These are phyloP conservation scores for Tulasnella sp. DNA, from an alignment of 768 basidiomycete genomes.

Conservation along the genomic window DNA sequence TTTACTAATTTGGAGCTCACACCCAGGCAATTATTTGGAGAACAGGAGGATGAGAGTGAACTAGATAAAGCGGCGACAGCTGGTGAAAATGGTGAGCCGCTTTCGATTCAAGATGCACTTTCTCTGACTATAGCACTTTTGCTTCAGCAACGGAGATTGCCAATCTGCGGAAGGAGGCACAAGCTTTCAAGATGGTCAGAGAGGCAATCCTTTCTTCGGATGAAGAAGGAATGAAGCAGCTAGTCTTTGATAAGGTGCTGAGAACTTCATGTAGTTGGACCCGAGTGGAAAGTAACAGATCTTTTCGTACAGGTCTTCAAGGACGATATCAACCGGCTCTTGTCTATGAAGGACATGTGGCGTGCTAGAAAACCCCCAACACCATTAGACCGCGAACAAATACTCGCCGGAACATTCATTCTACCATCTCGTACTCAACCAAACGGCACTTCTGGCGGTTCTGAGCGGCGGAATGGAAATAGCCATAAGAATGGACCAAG, in stretches of 20 bases:
- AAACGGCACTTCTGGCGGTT: too few relatives aligned
- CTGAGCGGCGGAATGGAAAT: constrained; percentile 19
- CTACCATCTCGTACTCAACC: constrained; percentile 20
- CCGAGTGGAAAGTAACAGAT: neutral
- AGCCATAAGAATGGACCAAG: too few relatives aligned
- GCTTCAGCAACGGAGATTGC: constrained; percentile 74
- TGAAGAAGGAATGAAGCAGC: constrained; percentile 33
- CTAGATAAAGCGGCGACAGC: constrained; percentile 84
- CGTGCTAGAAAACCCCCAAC: constrained; percentile 72
- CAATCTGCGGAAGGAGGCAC: constrained; percentile 75
- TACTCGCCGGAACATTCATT: constrained; percentile 50
- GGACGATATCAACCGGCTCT: constrained; percentile 71
- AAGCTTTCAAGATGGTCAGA: constrained; percentile 75
- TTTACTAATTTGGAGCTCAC: neutral
- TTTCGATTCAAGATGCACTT: neutral
- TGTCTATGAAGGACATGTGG: constrained; percentile 98
- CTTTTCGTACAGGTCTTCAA: constrained; percentile 66
- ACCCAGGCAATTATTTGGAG: constrained; percentile 80
- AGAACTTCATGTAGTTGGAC: neutral
- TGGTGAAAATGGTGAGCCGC: constrained; percentile 75
- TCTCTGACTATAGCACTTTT: neutral
- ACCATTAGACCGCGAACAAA: constrained; percentile 68
- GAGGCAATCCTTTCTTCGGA: constrained; percentile 37
- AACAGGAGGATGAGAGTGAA: constrained; percentile 80
- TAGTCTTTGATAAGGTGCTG: constrained; percentile 87